Conservation (phyloP, 2,329 filamentous ascomycete genomes). For the Aureobasidium sp. region DNA sequence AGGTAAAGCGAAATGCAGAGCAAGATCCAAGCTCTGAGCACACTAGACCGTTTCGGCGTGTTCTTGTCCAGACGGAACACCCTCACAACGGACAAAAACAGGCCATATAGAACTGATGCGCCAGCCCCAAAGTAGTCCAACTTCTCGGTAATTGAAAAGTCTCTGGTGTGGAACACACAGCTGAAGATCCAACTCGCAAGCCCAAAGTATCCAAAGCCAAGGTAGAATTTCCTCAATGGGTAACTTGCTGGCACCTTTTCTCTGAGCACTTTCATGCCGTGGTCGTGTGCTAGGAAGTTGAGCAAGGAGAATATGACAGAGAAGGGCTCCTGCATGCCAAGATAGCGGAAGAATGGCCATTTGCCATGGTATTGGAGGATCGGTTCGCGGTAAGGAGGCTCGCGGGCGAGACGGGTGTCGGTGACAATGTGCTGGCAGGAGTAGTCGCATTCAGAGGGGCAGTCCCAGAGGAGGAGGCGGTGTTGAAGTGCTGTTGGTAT, state of each 20-base stretch:
- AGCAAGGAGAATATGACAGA: slow-evolving; percentile 87
- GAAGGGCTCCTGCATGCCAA: too few species aligned
- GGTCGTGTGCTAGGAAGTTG: slow-evolving; percentile 79
- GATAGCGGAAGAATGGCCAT: too few species aligned
- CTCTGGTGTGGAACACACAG: slow-evolving; percentile 85
- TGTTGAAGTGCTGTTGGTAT: slow-evolving; percentile 63
- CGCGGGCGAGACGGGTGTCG: slow-evolving; percentile 55
- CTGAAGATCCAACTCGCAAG: slow-evolving; percentile 79
- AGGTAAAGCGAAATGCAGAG: slow-evolving; percentile 64
- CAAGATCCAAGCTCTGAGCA: slow-evolving; percentile 67
- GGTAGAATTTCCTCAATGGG: slow-evolving; percentile 70
- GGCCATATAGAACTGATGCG: slow-evolving; percentile 78
- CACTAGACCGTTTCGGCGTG: slow-evolving; percentile 32
- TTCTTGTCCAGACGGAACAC: slow-evolving; percentile 69
- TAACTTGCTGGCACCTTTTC: slow-evolving; percentile 64
- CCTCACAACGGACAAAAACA: slow-evolving; percentile 77
- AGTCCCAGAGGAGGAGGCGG: slow-evolving; percentile 85
- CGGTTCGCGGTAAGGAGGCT: slow-evolving; percentile 54
- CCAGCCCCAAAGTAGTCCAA: slow-evolving; percentile 94
- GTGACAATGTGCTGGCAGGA: slow-evolving; percentile 93
- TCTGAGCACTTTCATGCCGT: slow-evolving; percentile 64
- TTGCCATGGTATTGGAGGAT: slow-evolving; percentile 95
- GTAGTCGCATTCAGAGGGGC: slow-evolving; percentile 92
- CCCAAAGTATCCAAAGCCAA: slow-evolving; percentile 70
- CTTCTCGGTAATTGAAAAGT: slow-evolving; percentile 80